A percentile compares a stretch with the other conserved stretches of the same genome.
These are phyloP conservation scores for Lignosus rhinocerotis DNA, from an alignment of 1,284 basidiomycete genomes.

Conservation along the genomic window DNA sequence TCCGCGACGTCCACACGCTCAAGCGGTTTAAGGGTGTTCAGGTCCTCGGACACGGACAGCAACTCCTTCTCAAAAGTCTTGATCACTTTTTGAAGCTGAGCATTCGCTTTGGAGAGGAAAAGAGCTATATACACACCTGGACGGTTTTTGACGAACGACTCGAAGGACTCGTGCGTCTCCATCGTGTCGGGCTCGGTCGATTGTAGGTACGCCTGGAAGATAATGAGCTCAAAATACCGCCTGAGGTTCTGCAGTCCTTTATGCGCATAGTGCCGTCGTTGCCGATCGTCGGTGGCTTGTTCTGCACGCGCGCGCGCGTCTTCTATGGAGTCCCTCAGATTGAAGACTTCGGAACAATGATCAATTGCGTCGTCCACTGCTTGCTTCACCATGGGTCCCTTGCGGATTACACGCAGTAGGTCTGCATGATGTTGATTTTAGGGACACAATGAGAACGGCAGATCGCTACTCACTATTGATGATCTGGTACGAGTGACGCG, in stretches of 20 bases:
- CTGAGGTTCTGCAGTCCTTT: conserved; percentile 81
- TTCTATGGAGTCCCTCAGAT: conserved; percentile 90
- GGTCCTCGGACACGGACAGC: conserved; percentile 70
- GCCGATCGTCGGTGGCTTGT: conserved; percentile 71
- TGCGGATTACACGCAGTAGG: conserved; percentile 89
- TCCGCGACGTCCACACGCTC: conserved; percentile 73
- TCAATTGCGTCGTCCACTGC: conserved; percentile 93
- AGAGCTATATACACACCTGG: conserved; percentile 55
- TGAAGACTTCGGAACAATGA: conserved; percentile 81
- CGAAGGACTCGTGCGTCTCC: conserved; percentile 75
- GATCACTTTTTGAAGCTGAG: conserved; percentile 60
- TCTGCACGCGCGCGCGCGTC: conserved; percentile 75
- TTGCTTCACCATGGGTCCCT: conserved; percentile 86
- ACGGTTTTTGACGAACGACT: conserved; percentile 77
- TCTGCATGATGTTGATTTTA: conserved; percentile 43
- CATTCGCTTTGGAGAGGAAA: not conserved
- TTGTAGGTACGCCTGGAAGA: conserved; percentile 94
- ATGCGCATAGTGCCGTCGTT: conserved; percentile 66
- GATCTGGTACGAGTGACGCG: conserved; percentile 72
- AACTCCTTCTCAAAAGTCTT: conserved; percentile 96
- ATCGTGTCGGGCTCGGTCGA: conserved; percentile 84
- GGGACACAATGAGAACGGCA: not conserved
- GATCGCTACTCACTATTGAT: conserved; percentile 66
- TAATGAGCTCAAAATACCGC: conserved; percentile 89
- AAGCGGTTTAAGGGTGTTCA: conserved; percentile 84